Conservation (phyloP, 257 asterid species). For the Solanum virginianum region DNA sequence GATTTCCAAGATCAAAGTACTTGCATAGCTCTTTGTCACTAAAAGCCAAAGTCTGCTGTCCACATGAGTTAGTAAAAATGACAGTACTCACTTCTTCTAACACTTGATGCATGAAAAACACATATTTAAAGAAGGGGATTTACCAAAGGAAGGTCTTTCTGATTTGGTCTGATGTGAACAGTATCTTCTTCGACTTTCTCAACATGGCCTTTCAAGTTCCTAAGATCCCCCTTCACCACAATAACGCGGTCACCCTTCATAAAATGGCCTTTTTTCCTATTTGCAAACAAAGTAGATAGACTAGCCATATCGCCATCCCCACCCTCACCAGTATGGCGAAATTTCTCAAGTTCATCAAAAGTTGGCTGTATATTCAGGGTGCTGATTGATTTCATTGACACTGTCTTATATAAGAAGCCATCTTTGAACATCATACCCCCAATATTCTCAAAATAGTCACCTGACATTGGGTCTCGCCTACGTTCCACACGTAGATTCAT, state of each 20-base stretch:
- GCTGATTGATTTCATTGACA: slow-evolving; percentile 81
- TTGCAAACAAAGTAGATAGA: slow-evolving; percentile 74
- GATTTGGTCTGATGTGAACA: slow-evolving; percentile 81
- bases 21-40: slow-evolving; percentile 85
- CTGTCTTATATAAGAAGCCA: slow-evolving; percentile 77
- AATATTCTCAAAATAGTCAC: slow-evolving; percentile 75
- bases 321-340: slow-evolving; percentile 62
- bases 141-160: slow-evolving; percentile 61
- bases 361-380: slow-evolving; percentile 74
- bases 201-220: slow-evolving; percentile 78
- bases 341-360: slow-evolving; percentile 94
- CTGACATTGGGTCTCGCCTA: slow-evolving; percentile 60
- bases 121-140: not conserved
- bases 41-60: slow-evolving; percentile 73
- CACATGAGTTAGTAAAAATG: not conserved
- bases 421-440: slow-evolving; percentile 96
- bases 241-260: slow-evolving; percentile 93
- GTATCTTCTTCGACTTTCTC: slow-evolving; percentile 97
- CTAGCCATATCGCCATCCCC: slow-evolving; percentile 84
- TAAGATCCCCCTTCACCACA: slow-evolving; percentile 85
- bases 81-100: not conserved
- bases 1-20: slow-evolving; percentile 92
- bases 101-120: not conserved
- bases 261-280: slow-evolving; percentile 90
- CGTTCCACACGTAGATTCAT: slow-evolving; percentile 83